Percentiles rank a stretch among this genome's conserved stretches.
These are phyloP conservation scores for Dactylellina drechsleri DNA, from an alignment of 2,329 filamentous ascomycete species.

Conservation along the genomic window DNA sequence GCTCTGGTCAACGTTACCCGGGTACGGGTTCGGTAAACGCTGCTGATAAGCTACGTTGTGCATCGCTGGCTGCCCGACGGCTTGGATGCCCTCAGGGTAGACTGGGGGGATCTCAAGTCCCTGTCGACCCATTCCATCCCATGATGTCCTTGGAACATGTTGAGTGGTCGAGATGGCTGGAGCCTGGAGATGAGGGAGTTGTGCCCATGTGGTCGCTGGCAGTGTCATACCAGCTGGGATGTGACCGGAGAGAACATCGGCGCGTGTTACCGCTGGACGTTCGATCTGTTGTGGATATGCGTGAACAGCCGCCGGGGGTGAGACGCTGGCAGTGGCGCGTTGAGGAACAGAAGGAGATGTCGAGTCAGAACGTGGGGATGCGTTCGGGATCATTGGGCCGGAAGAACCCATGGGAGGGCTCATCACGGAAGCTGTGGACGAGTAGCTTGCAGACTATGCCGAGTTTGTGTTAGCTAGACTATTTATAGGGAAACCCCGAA, in stretches of 20 bases:
- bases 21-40: slow-evolving; percentile 46
- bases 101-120: slow-evolving; percentile 45
- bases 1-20: slow-evolving; percentile 41
- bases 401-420: slow-evolving; percentile 50
- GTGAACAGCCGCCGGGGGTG: slow-evolving; percentile 43
- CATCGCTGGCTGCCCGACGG: slow-evolving; percentile 38
- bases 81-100: slow-evolving; percentile 42
- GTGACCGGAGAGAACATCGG: slow-evolving; percentile 45
- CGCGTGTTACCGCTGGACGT: slow-evolving; percentile 48
- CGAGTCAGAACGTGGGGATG: slow-evolving; percentile 47
- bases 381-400: slow-evolving; percentile 46
- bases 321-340: slow-evolving; percentile 50
- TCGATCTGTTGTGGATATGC: slow-evolving; percentile 48
- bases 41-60: slow-evolving; percentile 48
- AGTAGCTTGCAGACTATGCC: slow-evolving; percentile 73
- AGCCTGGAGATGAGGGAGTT: slow-evolving; percentile 49
- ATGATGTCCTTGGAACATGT: slow-evolving; percentile 51
- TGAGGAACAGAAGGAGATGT: slow-evolving; percentile 52
- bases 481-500: slow-evolving; percentile 53
- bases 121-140: slow-evolving; percentile 51
- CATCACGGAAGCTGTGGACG: slow-evolving; percentile 69
- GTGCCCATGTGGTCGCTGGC: slow-evolving; percentile 44
- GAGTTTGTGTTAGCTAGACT: slow-evolving; percentile 60
- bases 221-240: slow-evolving; percentile 44
- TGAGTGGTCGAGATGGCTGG: slow-evolving; percentile 39